Evolutionary conservation across 257 asterid genomes (phyloP).

Genomic region (Solanum arcanum): DNA sequence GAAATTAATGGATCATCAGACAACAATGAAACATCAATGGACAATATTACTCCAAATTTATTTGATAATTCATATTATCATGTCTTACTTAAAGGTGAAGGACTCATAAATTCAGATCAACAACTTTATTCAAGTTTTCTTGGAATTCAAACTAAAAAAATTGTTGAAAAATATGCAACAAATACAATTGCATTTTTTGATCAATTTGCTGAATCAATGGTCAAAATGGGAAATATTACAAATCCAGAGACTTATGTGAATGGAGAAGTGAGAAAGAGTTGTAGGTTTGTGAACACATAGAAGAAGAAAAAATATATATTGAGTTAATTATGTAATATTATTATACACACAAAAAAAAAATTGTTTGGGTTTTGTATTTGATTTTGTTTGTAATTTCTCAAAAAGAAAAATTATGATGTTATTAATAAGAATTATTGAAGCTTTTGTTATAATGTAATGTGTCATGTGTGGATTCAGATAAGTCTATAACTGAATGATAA

Average conservation of each 20-base stretch:
- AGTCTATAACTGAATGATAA: too few species aligned
- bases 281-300: conserved; percentile 78
- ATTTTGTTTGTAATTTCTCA: background rate
- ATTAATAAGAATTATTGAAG: background rate
- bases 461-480: background rate
- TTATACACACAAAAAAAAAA: background rate
- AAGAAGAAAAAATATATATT: background rate
- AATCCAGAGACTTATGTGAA: conserved; percentile 45
- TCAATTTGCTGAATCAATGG: conserved; percentile 85
- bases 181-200: conserved; percentile 59
- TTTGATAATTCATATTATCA: conserved; percentile 81
- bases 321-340: background rate
- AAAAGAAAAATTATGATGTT: background rate
- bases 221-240: conserved; percentile 69
- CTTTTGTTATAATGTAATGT: background rate
- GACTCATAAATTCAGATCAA: conserved; percentile 66
- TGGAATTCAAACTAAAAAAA: conserved; percentile 44
- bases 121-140: conserved; percentile 63
- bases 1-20: conserved; percentile 21
- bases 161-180: conserved; percentile 58
- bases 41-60: conserved; percentile 45
- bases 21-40: conserved; percentile 70
- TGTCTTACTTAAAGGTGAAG: conserved; percentile 49
- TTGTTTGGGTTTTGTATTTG: background rate
- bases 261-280: conserved; percentile 80